Percentiles rank a stretch among this genome's conserved stretches.
Conservation (phyloP, 2,329 filamentous ascomycete species). For the Elsinoe fawcettii region DNA sequence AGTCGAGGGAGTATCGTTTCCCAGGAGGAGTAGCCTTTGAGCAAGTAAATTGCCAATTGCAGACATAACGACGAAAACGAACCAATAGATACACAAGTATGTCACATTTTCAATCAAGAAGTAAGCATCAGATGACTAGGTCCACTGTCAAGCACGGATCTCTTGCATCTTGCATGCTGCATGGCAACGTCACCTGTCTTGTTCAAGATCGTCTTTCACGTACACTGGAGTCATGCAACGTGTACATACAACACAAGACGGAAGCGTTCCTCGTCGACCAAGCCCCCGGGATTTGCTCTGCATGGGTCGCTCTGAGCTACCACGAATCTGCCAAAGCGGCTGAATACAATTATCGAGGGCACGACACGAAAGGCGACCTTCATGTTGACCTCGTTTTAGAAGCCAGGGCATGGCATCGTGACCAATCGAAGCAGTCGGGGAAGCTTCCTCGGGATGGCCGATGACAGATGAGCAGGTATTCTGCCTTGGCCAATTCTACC, state of each 20-base stretch:
- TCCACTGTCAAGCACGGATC: background rate
- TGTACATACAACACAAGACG: background rate
- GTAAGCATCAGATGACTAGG: background rate
- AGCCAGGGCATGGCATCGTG: too few relatives aligned
- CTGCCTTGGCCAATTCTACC: too few relatives aligned
- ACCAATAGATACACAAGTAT: background rate
- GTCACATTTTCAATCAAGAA: background rate
- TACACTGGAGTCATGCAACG: background rate
- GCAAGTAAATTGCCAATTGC: background rate
- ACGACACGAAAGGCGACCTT: too few relatives aligned
- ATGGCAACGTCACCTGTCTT: background rate
- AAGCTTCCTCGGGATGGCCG: too few relatives aligned
- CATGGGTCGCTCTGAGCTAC: background rate
- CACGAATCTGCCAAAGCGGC: background rate
- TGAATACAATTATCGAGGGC: background rate
- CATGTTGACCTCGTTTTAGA: too few relatives aligned
- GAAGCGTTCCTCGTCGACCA: background rate
- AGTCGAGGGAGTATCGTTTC: constrained; percentile 76
- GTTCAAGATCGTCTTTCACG: background rate
- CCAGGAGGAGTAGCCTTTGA: constrained; percentile 59
- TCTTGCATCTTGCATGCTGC: background rate
- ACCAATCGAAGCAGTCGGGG: too few relatives aligned
- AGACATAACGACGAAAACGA: background rate
- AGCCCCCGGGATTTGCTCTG: too few relatives aligned
- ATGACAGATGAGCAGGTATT: too few relatives aligned